Evolutionary conservation across 345 rosid genomes (phyloP).

Genomic region (Heritiera fomes): DNA sequence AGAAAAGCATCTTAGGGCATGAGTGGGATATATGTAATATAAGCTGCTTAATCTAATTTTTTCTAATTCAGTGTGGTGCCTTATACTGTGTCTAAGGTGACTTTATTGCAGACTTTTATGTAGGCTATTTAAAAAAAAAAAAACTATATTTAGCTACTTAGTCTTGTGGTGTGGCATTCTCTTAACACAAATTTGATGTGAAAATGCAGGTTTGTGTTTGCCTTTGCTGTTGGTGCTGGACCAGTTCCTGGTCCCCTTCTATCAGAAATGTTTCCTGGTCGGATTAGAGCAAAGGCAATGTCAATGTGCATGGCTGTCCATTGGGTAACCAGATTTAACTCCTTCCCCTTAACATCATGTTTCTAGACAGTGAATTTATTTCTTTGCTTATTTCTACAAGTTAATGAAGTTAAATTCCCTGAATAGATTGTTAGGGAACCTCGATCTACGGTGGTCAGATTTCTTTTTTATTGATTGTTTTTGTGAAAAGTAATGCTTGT

Average conservation of each 20-base stretch:
- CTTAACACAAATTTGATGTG: slow-evolving; percentile 4
- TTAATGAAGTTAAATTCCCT: not conserved
- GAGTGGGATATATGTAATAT: not conserved
- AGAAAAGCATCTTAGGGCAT: slow-evolving; percentile 4
- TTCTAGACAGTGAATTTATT: not conserved
- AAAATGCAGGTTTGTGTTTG: slow-evolving; percentile 72
- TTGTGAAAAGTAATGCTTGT: not conserved
- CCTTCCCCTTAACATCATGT: not conserved
- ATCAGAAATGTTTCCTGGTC: slow-evolving; percentile 86
- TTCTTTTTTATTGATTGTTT: not conserved
- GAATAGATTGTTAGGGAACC: slow-evolving; percentile 1
- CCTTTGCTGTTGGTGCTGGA: slow-evolving; percentile 86
- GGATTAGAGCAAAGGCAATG: slow-evolving; percentile 88
- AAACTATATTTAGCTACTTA: slow-evolving; percentile 6
- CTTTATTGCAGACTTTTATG: not conserved
- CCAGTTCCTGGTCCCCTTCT: slow-evolving; percentile 89
- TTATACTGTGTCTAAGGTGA: not conserved
- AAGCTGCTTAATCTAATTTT: not conserved
- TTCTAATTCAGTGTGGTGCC: not conserved
- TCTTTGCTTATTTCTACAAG: not conserved
- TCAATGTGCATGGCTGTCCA: slow-evolving; percentile 89
- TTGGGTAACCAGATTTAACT: slow-evolving; percentile 59
- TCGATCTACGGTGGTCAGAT: not conserved
- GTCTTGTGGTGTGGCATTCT: slow-evolving; percentile 11
- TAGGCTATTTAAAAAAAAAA: not conserved